phyloP scores from a whole-genome alignment of 306 rosid genomes.

The Medicago ruthenica region DNA sequence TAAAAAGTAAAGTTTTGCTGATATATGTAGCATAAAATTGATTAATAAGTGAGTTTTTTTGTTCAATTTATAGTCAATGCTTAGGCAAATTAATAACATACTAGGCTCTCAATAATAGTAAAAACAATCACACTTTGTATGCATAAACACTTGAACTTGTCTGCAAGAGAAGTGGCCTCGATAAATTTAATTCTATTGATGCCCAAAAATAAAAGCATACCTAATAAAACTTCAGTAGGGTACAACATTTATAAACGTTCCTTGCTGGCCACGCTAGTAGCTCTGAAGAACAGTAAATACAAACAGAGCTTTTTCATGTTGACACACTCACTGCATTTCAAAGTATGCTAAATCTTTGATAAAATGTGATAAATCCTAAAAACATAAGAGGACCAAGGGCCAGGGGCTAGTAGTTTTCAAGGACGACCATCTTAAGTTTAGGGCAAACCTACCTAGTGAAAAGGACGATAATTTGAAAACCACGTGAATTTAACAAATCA shows the following conservation, averaged over 20 bases:
- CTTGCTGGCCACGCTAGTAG: neutral
- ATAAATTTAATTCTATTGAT: constrained; percentile 34
- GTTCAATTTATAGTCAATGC: neutral
- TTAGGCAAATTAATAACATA: neutral
- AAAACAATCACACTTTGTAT: neutral
- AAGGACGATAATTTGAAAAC: neutral
- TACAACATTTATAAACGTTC: neutral
- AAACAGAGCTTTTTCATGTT: neutral
- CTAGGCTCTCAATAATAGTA: neutral
- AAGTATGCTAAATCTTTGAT: too few relatives aligned
- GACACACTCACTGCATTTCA: too few relatives aligned
- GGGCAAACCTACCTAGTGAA: neutral
- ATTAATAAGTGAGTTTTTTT: neutral
- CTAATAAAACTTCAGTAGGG: constrained; percentile 15
- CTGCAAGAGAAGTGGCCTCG: neutral
- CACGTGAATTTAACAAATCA: neutral
- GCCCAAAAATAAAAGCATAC: constrained; percentile 34
- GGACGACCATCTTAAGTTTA: neutral
- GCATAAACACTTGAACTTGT: neutral
- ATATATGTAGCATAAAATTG: neutral
- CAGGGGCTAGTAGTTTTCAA: neutral
- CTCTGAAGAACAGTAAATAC: neutral
- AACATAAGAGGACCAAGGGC: neutral
- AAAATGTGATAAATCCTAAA: neutral
- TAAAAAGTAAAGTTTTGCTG: too few relatives aligned